These are phyloP conservation scores for Plantago ovata DNA, from an alignment of 257 asterid genomes.

Conservation along the genomic window DNA sequence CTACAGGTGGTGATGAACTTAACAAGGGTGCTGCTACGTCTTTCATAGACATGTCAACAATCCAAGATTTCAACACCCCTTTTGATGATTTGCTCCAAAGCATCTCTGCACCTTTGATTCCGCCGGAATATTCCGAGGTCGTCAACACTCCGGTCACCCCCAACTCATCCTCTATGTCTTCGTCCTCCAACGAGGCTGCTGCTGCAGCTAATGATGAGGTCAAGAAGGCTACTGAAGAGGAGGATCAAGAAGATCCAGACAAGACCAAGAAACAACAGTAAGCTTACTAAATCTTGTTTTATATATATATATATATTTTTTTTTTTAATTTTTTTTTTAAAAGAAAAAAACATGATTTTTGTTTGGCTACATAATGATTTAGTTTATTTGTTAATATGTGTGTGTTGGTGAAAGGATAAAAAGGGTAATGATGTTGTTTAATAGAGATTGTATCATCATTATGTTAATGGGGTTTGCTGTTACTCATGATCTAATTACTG, in stretches of 20 bases:
- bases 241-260: constrained; percentile 34
- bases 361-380: background rate
- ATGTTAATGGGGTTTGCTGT: constrained; percentile 24
- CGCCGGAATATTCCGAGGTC: constrained; percentile 43
- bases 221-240: constrained; percentile 11
- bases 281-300: no score
- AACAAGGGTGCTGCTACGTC: no score
- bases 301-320: no score
- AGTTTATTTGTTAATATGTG: no score
- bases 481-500: constrained; percentile 28
- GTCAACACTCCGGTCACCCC: constrained; percentile 40
- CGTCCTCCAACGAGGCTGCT: constrained; percentile 60
- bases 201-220: constrained; percentile 30
- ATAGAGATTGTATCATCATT: background rate
- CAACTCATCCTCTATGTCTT: constrained; percentile 39
- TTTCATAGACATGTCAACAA: constrained; percentile 31
- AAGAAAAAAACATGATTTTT: no score
- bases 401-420: background rate
- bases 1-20: no score
- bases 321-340: no score
- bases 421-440: constrained; percentile 3
- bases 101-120: constrained; percentile 6
- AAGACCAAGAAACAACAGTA: constrained; percentile 53
- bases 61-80: constrained; percentile 31
- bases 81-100: constrained; percentile 36